Evolutionary conservation across 345 rosid genomes (phyloP), one percentile per base, ranked within the genome.

Genomic region (Noccaea bulbosa): DNA sequence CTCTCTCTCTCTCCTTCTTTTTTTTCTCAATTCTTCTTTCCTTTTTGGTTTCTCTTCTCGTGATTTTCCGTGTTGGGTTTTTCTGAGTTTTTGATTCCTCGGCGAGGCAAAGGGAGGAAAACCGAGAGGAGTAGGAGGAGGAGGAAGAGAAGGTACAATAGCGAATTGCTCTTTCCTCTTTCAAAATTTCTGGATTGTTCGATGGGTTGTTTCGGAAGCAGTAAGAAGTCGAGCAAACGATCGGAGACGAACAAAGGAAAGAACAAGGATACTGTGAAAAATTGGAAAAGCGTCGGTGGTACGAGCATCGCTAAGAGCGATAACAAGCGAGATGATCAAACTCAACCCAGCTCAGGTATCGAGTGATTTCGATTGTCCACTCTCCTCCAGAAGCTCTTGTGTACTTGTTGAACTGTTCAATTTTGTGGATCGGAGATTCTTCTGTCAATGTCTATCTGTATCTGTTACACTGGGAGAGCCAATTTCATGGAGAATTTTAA

Each of bases 121-220:
- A 9, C 43, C 4, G 12, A 52, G 14, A 12, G 43, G 40, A 72
- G 33, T 20, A 20, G 22, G 33, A 43, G 39, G 48, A 47, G n/a
- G 37, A 48, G 57, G 57, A 15, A 54, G 24, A 34, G 8, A 54
- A 51, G 30, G 20, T 33, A 4, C 14, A 34, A 27, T 27, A 47
- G 47, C 9, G 15, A 35, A 57, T 40, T 30, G 11, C 43, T 4
- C 11, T 54, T 20, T 59, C 15, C 27, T 55, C 10, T 8, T 65
- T 74, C 24, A 12, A 27, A 27, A 11, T 46, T 65, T 43, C 33
- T 66, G 24, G 53, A 41, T 39, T 68, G 22, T 2, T 59, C 70
- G 55, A 88, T 91, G 97, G 90, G 88, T 57, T 91, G 95, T 76
- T 87, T 88, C 64, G 45, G 87, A 48, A 77, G 82, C 69, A 9